Base-by-base conservation (phyloP, 176 grass and related monocot species). In the Carex parvula region DNA sequence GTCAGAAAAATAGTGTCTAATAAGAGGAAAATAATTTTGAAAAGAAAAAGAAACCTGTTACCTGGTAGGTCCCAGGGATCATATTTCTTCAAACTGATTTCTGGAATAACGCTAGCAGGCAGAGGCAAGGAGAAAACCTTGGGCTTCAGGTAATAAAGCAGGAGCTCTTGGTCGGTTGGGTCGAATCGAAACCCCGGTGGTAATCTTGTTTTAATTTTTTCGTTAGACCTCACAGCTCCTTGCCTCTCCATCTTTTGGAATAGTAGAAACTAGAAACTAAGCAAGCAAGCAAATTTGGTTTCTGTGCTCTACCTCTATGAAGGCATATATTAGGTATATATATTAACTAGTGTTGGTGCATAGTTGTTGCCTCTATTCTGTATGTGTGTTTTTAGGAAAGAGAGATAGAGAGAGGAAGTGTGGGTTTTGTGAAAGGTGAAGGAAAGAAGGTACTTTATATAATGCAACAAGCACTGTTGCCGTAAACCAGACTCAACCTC, bases 121-220 rank as follows among this genome's bases (percentile, higher is more conserved):
- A 98, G 83, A 17, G 96, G 91, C 83, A 69, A 89, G 6, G 86
- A 76, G 33, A 95, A 64, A 17, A 65, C 91, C 87, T 98, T 98
- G 46, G 92, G 89, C 73, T 86, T 90, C 60, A 98, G 96, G 83
- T 98, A 98, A 85, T 98, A 88, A 8, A 95, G 86, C 56, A 98
- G 58, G 0, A 98, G 89, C 82, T 98, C 96, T 87, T 98, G 92
- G 73, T 98, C 96, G 4, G 96, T 98, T 18, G 96, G 96, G 44
- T 89, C 86, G 86, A 98, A 98, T 5, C 96, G 86, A 85, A 98
- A 98, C 2, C 96, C 93, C 16, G 94, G 90, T 13, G 93, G 96
- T 26, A 98, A 80, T 8, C 61, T 84, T 32, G 69, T 41, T 56
- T 32, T 78, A 6, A 61, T 52, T 68, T 17, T 76, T 53, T 86